Conservation (phyloP, 1,139 yeast genomes). For the Yueomyces sp. region DNA sequence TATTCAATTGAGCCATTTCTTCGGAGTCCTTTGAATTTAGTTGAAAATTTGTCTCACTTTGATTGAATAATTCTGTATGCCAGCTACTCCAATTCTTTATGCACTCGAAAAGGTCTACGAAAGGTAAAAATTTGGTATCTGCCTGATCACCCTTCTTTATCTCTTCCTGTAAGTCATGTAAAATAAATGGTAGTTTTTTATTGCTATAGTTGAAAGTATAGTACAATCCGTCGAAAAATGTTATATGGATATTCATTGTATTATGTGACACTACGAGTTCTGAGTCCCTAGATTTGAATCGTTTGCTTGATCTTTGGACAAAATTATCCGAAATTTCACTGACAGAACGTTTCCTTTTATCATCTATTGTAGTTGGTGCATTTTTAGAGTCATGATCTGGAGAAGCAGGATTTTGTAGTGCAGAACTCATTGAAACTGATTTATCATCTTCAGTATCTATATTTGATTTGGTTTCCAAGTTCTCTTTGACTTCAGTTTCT, state of each 20-base stretch:
- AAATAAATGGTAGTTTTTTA: constrained; percentile 6
- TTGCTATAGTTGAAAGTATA: constrained; percentile 5
- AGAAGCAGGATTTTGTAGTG: constrained; percentile 1
- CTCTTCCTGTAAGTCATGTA: constrained; percentile 8
- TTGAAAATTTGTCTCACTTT: constrained; percentile 12
- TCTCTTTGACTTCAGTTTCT: background rate
- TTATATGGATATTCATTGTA: constrained; percentile 5
- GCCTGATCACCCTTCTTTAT: constrained; percentile 1
- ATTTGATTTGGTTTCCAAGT: background rate
- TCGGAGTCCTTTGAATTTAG: constrained; percentile 6
- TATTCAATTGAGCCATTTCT: constrained; percentile 15
- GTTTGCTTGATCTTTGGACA: constrained; percentile 27
- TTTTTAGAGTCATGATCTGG: background rate
- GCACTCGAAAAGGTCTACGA: constrained; percentile 28
- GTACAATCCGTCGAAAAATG: constrained; percentile 5
- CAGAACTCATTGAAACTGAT: constrained; percentile 2
- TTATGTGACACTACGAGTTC: constrained; percentile 8
- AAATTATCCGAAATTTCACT: constrained; percentile 7
- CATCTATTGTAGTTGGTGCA: constrained; percentile 1
- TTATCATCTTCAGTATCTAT: background rate
- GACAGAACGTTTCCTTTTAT: background rate
- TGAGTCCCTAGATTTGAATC: constrained; percentile 26
- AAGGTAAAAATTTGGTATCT: constrained; percentile 4
- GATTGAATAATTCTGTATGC: constrained; percentile 26
- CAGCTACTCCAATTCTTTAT: constrained; percentile 33